Base-by-base conservation (phyloP, 257 asterid genomes). In the Handroanthus guayacan region DNA sequence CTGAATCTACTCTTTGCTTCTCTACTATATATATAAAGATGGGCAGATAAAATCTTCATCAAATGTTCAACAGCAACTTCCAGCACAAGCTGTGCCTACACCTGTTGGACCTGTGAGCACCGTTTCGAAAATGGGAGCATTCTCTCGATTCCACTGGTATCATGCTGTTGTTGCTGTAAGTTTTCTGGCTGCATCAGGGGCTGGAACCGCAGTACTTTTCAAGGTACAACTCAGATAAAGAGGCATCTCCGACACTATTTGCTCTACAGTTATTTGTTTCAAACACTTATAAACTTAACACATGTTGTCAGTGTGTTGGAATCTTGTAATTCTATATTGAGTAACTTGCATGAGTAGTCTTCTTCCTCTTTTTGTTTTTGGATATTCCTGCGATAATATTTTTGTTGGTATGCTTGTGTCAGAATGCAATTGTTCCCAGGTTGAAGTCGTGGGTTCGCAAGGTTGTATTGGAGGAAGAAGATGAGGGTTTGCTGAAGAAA, bases 391-490 rank as follows among this genome's bases (percentile, higher is more conserved):
- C 75, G 55, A 31, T 69, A 55, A 72, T 61, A 12, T 69, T 66
- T 82, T 72, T 41, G 34, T 52, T 77, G 67, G 80, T 54, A 0
- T 81, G 31, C 75, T 75, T 82, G 70, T 81, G 37, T 69, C 91
- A 95, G 99, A 93, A 90, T 5, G 62, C 92, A 66, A 67, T 95
- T 67, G 71, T 93, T 70, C 99, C 98, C 13, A 83, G 89, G 79
- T 80, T 95, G 75, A 95, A 93, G 90, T 89, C 97, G 52, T 95
- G 99, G 99, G 88, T 95, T 48, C 96, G 96, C 79, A 90, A 86
- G 87, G 88, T 91, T 80, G 91, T 84, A 57, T 37, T 76, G 70
- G 97, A 91, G 76, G 97, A 89, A 84, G 96, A 84, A 9, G 87
- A 87, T 55, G 86, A 83, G 82, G 82, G 67, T 63, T 79, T 16